Conservation (phyloP, 163 green algal genomes). For the Scenedesmus sp. region DNA sequence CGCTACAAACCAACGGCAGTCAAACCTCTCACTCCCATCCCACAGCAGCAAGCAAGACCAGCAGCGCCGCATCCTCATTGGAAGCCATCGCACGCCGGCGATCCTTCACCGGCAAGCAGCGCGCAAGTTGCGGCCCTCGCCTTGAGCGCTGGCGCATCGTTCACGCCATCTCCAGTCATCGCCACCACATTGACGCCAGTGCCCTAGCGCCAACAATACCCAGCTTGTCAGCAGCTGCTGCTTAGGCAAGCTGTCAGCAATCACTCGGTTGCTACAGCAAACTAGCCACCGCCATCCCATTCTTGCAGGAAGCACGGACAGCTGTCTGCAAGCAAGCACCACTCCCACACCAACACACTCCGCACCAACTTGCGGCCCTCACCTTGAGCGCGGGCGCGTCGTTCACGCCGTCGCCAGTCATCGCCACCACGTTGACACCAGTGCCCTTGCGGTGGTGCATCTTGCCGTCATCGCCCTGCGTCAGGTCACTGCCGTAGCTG, state of each 20-base stretch:
- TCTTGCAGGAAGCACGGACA: too few relatives aligned
- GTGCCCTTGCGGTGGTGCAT: slow-evolving; percentile 1
- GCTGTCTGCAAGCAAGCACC: too few relatives aligned
- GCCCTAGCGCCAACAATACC: not conserved
- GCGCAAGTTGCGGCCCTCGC: not conserved
- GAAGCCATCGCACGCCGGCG: too few relatives aligned
- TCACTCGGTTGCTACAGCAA: too few relatives aligned
- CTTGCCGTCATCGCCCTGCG: not conserved
- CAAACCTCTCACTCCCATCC: too few relatives aligned
- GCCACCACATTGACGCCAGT: slow-evolving; percentile 73
- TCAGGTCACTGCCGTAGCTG: not conserved
- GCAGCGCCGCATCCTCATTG: too few relatives aligned
- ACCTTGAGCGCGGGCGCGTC: slow-evolving; percentile 90
- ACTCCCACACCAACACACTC: not conserved
- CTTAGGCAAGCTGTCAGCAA: not conserved
- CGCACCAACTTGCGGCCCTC: slow-evolving; percentile 79
- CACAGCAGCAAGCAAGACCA: too few relatives aligned
- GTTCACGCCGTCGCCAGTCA: slow-evolving; percentile 97
- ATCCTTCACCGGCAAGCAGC: too few relatives aligned
- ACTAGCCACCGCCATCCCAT: too few relatives aligned
- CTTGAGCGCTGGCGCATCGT: slow-evolving; percentile 91
- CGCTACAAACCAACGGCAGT: too few relatives aligned
- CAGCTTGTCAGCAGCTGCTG: not conserved
- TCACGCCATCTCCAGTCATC: slow-evolving; percentile 96
- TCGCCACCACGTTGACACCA: slow-evolving; percentile 80